These are phyloP conservation scores for Tricholoma matsutake DNA, from an alignment of 768 basidiomycete genomes.

Conservation along the genomic window DNA sequence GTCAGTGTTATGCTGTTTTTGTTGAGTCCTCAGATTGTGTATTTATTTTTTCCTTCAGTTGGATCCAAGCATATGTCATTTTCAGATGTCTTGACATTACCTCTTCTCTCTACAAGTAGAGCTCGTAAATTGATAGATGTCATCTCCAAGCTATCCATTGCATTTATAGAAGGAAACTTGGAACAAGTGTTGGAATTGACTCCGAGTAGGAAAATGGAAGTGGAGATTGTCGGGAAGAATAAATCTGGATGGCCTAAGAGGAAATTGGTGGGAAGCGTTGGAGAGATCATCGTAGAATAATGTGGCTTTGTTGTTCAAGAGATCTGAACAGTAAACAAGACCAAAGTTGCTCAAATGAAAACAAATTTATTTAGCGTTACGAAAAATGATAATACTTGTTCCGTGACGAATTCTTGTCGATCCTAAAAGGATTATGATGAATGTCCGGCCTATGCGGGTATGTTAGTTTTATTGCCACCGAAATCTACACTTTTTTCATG, in stretches of 20 bases:
- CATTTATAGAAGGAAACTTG: slow-evolving; percentile 40
- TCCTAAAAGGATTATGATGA: neutral
- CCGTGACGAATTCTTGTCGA: neutral
- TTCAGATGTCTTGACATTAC: slow-evolving; percentile 46
- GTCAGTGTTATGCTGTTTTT: slow-evolving; percentile 26
- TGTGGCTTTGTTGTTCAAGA: neutral
- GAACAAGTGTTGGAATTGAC: slow-evolving; percentile 29
- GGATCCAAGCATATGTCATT: slow-evolving; percentile 43
- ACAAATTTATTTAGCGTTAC: neutral
- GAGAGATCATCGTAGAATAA: slow-evolving; percentile 42
- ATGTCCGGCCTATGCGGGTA: slow-evolving; percentile 41
- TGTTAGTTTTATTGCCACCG: neutral
- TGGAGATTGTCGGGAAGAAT: slow-evolving; percentile 37
- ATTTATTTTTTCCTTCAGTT: slow-evolving; percentile 27
- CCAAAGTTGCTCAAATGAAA: neutral
- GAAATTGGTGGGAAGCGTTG: slow-evolving; percentile 39
- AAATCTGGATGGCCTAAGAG: slow-evolving; percentile 44
- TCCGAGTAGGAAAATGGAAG: slow-evolving; percentile 35
- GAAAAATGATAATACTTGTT: too few species aligned
- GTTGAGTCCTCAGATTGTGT: neutral
- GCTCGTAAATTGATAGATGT: slow-evolving; percentile 33
- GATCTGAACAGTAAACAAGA: neutral
- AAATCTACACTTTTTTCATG: neutral
- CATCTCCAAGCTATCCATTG: slow-evolving; percentile 35
- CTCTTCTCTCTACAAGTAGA: slow-evolving; percentile 33